phyloP scores from a whole-genome alignment of 345 rosid genomes.

The Syzygium grande region DNA sequence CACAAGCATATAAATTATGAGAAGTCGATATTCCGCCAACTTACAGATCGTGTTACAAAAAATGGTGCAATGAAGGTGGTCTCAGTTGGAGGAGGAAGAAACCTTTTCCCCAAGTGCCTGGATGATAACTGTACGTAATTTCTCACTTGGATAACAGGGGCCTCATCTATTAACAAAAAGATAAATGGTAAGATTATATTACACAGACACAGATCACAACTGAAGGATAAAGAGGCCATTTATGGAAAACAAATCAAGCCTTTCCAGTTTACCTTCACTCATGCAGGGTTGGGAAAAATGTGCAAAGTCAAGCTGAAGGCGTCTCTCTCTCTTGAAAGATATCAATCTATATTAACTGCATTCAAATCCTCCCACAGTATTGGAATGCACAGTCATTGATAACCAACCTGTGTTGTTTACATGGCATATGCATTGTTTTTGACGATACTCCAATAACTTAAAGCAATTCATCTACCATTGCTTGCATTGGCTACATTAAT shows the following conservation, averaged over 20 bases:
- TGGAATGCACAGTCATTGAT: background rate
- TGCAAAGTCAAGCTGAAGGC: background rate
- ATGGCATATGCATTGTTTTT: background rate
- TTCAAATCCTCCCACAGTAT: background rate
- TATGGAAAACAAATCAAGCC: background rate
- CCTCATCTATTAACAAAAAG: background rate
- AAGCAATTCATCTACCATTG: background rate
- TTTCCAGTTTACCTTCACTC: background rate
- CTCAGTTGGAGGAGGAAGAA: background rate
- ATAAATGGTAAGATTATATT: background rate
- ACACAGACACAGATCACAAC: background rate
- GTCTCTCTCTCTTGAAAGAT: background rate
- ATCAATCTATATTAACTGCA: background rate
- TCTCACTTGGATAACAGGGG: background rate
- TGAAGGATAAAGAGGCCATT: background rate
- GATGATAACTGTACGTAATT: background rate
- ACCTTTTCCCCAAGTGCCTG: background rate
- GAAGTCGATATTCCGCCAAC: background rate
- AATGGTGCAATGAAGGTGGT: background rate
- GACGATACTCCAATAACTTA: background rate
- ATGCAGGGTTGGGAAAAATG: background rate
- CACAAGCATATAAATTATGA: background rate
- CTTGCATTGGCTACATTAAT: background rate
- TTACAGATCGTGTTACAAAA: background rate
- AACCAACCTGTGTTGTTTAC: background rate